Conservation (phyloP, 225 moss, liverwort and hornwort species). For the Marchantia polymorpha region DNA sequence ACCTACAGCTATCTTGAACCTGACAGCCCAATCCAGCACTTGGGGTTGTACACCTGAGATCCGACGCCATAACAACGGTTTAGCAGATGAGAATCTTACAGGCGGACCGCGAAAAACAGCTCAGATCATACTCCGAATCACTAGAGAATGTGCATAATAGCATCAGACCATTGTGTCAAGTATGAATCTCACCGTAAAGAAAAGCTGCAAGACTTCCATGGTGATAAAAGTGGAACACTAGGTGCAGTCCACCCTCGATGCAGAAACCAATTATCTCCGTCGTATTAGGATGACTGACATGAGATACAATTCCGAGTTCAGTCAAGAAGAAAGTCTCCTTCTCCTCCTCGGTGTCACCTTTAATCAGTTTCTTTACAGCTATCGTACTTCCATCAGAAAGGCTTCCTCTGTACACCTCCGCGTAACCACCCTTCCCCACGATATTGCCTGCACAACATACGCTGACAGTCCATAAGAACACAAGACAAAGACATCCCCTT, state of each 20-base stretch:
- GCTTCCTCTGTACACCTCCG: constrained; percentile 73
- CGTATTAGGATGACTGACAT: constrained; percentile 82
- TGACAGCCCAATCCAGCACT: constrained; percentile 67
- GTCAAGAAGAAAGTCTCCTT: constrained; percentile 87
- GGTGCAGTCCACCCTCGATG: constrained; percentile 85
- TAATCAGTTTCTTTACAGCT: constrained; percentile 91
- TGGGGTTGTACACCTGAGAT: constrained; percentile 42
- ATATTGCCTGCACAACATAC: constrained; percentile 21
- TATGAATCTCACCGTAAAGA: constrained; percentile 60
- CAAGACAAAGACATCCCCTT: not conserved
- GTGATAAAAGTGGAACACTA: constrained; percentile 84
- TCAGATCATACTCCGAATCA: too few species aligned
- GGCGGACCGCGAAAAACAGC: too few species aligned
- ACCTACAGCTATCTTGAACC: constrained; percentile 80
- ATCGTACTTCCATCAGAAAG: constrained; percentile 63
- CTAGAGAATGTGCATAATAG: too few species aligned
- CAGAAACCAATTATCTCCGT: constrained; percentile 83
- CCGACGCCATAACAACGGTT: not conserved
- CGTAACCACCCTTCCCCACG: constrained; percentile 94
- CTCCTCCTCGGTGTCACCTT: constrained; percentile 69
- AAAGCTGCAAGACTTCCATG: constrained; percentile 82
- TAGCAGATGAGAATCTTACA: too few species aligned
- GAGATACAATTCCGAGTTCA: constrained; percentile 87
- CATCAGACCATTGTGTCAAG: too few species aligned
- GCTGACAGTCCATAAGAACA: not conserved